Evolutionary conservation across 768 basidiomycete genomes (phyloP), one percentile per base, ranked within the genome.

Genomic region (Cyathus striatus): DNA sequence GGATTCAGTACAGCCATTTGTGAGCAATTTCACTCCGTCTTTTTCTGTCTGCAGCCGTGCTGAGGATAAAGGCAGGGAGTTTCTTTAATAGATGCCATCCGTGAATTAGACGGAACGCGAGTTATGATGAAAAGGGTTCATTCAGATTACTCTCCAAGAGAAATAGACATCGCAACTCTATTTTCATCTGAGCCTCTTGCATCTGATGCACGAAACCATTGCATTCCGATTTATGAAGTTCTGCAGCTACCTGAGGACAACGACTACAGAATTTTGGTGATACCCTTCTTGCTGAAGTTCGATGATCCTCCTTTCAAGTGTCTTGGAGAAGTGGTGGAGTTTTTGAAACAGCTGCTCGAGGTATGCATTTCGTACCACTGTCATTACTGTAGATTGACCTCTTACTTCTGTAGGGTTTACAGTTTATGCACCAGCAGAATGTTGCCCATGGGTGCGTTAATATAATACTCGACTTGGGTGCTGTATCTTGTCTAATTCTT

Each of bases 341-440:
- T 59, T 36, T 46, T 64, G 14, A 27, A 45, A 18, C 62, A 64
- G 38, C 41, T 63, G 10, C 52, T 58, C 26, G 53, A 59, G 47
- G 61, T 57, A 41, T 34, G 38, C n/a, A 32, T 13, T 24, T 2
- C 16, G n/a, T n/a, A n/a, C n/a, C n/a, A n/a, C n/a, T n/a, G n/a
- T n/a, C n/a, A n/a, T n/a, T n/a, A n/a, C n/a, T n/a, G n/a, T n/a
- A n/a, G n/a, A n/a, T n/a, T n/a, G n/a, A n/a, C n/a, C n/a, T n/a
- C n/a, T n/a, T n/a, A n/a, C n/a, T n/a, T n/a, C n/a, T 24, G 1
- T n/a, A 66, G 62, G 64, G 64, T 0, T 22, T 68, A 0, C 49
- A 53, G n/a, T 66, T 63, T 24, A 64, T 67, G 61, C 65, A 65
- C 10, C 7, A 49, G 5, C 47, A 65, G 16, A 47, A 35, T 5